Conservation (phyloP, 495 filamentous ascomycete species). For the Penicillium maclennaniae region DNA sequence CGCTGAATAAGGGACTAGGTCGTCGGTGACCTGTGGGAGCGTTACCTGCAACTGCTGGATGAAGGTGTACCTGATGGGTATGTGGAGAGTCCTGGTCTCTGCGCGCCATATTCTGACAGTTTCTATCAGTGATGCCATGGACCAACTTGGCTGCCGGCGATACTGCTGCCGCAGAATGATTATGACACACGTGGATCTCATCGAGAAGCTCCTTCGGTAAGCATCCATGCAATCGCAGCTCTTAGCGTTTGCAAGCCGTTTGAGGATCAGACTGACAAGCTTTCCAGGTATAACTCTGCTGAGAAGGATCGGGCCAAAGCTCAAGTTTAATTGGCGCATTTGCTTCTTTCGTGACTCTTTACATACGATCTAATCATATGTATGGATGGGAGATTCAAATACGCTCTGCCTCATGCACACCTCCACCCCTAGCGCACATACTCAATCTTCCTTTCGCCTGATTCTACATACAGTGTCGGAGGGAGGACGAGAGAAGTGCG, state of each 20-base stretch:
- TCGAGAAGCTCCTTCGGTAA: slow-evolving; percentile 96
- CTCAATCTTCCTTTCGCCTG: background rate
- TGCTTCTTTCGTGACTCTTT: background rate
- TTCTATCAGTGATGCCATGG: slow-evolving; percentile 76
- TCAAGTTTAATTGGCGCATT: slow-evolving; percentile 22
- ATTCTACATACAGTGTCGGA: background rate
- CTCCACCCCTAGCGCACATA: background rate
- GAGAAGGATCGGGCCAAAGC: slow-evolving; percentile 35
- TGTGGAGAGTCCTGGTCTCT: background rate
- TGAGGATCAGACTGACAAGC: background rate
- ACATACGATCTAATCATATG: slow-evolving; percentile 2
- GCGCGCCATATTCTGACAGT: slow-evolving; percentile 5
- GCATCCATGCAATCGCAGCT: slow-evolving; percentile 6
- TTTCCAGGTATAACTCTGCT: slow-evolving; percentile 31
- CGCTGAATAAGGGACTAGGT: slow-evolving; percentile 57
- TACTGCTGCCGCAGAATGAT: slow-evolving; percentile 99
- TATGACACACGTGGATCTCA: slow-evolving; percentile 99
- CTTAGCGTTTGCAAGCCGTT: background rate
- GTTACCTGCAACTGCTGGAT: slow-evolving; percentile 79
- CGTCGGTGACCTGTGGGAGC: slow-evolving; percentile 94
- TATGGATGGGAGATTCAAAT: background rate
- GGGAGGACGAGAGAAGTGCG: background rate
- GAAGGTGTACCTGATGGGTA: slow-evolving; percentile 76
- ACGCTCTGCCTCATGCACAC: background rate
- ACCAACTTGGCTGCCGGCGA: slow-evolving; percentile 83